Percentiles rank a stretch among this genome's conserved stretches.
These are phyloP conservation scores for Rhododendron kiyosumense DNA, from an alignment of 148 eudicot species.

Conservation along the genomic window DNA sequence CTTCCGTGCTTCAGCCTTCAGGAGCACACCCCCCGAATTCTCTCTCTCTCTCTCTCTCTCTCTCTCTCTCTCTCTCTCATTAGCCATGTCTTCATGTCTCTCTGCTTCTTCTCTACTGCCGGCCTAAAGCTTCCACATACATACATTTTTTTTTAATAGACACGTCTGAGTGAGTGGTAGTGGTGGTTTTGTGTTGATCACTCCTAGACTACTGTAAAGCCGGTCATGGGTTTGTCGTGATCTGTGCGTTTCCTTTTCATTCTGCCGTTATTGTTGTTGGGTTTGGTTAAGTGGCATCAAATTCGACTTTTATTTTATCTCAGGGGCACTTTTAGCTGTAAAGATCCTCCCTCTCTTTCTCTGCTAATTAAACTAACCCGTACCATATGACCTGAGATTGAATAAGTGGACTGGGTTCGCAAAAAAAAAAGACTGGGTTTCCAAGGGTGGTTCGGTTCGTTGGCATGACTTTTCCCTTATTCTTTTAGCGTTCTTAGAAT, in stretches of 20 bases:
- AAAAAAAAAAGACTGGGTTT: neutral
- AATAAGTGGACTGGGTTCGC: neutral
- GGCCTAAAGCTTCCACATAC: neutral
- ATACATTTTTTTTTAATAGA: neutral
- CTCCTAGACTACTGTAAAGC: neutral
- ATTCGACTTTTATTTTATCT: neutral
- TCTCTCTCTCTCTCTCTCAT: neutral
- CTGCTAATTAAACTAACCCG: neutral
- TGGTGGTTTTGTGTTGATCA: neutral
- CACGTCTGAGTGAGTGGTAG: neutral
- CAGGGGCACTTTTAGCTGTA: slow-evolving; percentile 12
- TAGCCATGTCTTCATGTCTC: neutral
- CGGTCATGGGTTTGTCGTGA: slow-evolving; percentile 16
- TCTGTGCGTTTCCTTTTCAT: slow-evolving; percentile 7
- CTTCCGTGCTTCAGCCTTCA: neutral
- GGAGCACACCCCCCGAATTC: neutral
- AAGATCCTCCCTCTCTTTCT: slow-evolving; percentile 8
- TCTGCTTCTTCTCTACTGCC: neutral
- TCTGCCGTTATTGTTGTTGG: neutral
- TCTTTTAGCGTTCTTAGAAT: neutral
- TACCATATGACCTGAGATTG: neutral
- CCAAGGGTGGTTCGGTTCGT: slow-evolving; percentile 6
- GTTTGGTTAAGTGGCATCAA: neutral
- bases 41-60: neutral
- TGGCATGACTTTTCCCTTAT: neutral